Evolutionary conservation across 2,329 filamentous ascomycete species (phyloP), one percentile per base, ranked within the genome.

Genomic region (Calonectria pauciramosa): DNA sequence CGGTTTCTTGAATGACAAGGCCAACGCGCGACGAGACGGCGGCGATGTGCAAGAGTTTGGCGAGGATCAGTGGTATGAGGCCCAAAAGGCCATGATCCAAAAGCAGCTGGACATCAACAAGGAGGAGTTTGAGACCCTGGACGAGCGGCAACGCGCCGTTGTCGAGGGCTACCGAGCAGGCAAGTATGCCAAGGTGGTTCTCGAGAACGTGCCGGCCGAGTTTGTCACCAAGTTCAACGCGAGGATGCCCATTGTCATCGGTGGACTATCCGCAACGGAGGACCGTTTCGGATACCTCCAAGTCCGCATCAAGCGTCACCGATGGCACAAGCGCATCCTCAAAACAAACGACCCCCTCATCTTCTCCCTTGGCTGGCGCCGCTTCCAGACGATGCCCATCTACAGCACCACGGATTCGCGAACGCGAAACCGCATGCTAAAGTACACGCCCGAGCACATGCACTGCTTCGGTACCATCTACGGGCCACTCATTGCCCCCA

Each of bases 361-460:
- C 83, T 97, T 99, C 88, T 98, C 96, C 2, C 90, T 99, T 54
- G 97, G 97, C 52, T 99, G 97, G 97, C 91, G 97, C 66, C 91
- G 97, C 75, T 99, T 99, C 89, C 97, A 99, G 86, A 93, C 94
- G 8, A 89, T 97, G 79, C 96, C 96, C 23, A 93, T 98, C 74
- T 99, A 98, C 91, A 97, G 94, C 86, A 98, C 97, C 72, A 97
- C 95, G 30, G 97, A 99, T 85, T 98, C 95, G 75, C 92, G 97
- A 80, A 97, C 95, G 32, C 91, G 97, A 77, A 98, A 99, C 86
- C 93, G 97, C 72, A 98, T 99, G 96, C 91, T 99, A 76, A 99
- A 99, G 86, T 99, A 99, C 86, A 98, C 96, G 0, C 97, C 97
- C 0, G 97, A 99, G 88, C 97, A 99, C 83, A 99, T 98, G 96